phyloP scores from a whole-genome alignment of 169 alveolate genomes.

The Perkinsus olseni region DNA sequence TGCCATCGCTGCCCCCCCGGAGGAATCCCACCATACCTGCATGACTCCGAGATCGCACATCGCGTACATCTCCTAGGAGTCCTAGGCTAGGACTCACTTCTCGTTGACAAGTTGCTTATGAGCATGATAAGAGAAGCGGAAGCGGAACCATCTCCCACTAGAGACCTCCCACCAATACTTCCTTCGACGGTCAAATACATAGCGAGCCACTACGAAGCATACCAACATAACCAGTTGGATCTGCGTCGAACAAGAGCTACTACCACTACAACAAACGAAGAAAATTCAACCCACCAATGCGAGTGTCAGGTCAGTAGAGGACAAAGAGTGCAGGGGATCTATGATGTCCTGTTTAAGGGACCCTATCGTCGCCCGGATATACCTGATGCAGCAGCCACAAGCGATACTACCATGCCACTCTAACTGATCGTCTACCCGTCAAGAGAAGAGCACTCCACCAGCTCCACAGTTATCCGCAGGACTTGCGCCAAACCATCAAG shows the following conservation, averaged over 20 bases:
- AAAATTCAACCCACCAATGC: neutral
- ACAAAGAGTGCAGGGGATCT: neutral
- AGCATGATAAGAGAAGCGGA: neutral
- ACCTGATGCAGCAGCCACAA: neutral
- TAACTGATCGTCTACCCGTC: neutral
- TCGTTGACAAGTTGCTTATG: neutral
- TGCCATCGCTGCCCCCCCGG: neutral
- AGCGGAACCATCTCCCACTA: neutral
- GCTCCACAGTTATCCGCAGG: neutral
- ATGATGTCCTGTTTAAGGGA: neutral
- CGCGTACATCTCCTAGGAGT: too few relatives aligned
- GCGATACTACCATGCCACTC: neutral
- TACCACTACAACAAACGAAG: neutral
- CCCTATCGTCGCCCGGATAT: neutral
- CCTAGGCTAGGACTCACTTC: neutral
- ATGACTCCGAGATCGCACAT: too few relatives aligned
- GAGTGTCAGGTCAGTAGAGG: neutral
- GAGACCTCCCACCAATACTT: slow-evolving; percentile 1
- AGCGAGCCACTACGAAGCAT: neutral
- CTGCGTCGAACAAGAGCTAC: neutral
- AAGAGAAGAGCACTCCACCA: neutral
- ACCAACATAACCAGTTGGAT: neutral
- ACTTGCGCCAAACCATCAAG: neutral
- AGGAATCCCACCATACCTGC: neutral
- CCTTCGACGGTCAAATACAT: neutral